Conservation (phyloP, 805 yeast genomes). For the Myxozyma kluyveri region DNA sequence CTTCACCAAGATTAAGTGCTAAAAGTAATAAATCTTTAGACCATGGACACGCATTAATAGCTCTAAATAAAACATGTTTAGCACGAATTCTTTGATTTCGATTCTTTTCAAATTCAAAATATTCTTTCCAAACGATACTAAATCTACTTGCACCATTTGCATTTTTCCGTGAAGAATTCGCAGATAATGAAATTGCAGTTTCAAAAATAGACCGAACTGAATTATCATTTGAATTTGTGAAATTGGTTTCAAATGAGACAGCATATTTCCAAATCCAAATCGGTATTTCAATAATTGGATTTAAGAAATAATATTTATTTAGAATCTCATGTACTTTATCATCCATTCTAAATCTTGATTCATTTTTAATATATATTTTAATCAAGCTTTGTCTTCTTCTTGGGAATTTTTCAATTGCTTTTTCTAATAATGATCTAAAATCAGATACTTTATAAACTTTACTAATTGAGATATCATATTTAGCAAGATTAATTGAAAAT, state of each 20-base stretch:
- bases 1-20: constrained; percentile 4
- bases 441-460: constrained; percentile 13
- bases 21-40: constrained; percentile 11
- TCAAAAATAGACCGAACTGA: constrained; percentile 10
- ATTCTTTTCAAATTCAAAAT: constrained; percentile 5
- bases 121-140: constrained; percentile 14
- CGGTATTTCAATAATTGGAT: not conserved
- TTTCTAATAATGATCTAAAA: constrained; percentile 13
- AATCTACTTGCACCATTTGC: too few species aligned
- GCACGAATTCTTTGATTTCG: not conserved
- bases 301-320: constrained; percentile 2
- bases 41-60: constrained; percentile 25
- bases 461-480: constrained; percentile 5
- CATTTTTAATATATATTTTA: constrained; percentile 11
- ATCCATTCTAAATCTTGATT: constrained; percentile 10
- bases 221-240: constrained; percentile 1
- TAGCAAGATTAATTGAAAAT: constrained; percentile 9
- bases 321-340: constrained; percentile 14
- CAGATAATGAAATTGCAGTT: constrained; percentile 14
- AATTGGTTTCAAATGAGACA: constrained; percentile 4
- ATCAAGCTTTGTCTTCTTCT: constrained; percentile 9
- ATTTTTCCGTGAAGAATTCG: constrained; percentile 1
- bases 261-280: constrained; percentile 16
- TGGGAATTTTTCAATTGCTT: constrained; percentile 10
- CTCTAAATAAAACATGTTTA: constrained; percentile 16